phyloP scores from a whole-genome alignment of 371 early-diverging fungal species.

The Synchytrium microbalum region DNA sequence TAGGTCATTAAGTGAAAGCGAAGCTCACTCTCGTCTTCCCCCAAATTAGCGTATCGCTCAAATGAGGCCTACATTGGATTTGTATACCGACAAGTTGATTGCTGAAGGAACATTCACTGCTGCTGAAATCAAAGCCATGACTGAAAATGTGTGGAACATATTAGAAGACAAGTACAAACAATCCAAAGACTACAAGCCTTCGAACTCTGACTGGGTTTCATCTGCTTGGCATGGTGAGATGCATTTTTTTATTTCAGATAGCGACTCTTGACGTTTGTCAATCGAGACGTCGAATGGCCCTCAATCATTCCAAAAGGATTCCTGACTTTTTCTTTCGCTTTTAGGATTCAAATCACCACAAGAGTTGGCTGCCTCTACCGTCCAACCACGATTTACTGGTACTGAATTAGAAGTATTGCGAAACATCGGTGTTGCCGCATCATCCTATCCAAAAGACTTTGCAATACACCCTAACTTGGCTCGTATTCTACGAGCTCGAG shows the following conservation, averaged over 20 bases:
- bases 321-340: not conserved
- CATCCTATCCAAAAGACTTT: conserved; percentile 78
- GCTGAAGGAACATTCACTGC: conserved; percentile 74
- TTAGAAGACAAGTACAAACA: conserved; percentile 83
- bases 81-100: conserved; percentile 73
- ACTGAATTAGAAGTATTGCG: conserved; percentile 62
- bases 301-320: not conserved
- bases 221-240: conserved; percentile 64
- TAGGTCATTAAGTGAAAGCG: not conserved
- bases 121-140: conserved; percentile 74
- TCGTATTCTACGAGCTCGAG: conserved; percentile 75
- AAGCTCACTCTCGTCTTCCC: not conserved
- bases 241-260: not conserved
- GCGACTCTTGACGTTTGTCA: not conserved
- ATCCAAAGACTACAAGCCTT: conserved; percentile 83
- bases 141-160: conserved; percentile 81
- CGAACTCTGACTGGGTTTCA: conserved; percentile 88
- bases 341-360: conserved; percentile 39
- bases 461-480: conserved; percentile 77
- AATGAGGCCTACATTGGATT: conserved; percentile 72
- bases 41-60: conserved; percentile 60
- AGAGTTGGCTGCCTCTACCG: conserved; percentile 31
- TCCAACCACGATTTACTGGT: conserved; percentile 69
- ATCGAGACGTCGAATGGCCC: too few species aligned
- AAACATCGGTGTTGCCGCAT: conserved; percentile 72